A percentile compares a stretch with the other conserved stretches of the same genome.
Evolutionary conservation across 2,329 filamentous ascomycete genomes (phyloP).

Genomic region (Fusarium graminum): DNA sequence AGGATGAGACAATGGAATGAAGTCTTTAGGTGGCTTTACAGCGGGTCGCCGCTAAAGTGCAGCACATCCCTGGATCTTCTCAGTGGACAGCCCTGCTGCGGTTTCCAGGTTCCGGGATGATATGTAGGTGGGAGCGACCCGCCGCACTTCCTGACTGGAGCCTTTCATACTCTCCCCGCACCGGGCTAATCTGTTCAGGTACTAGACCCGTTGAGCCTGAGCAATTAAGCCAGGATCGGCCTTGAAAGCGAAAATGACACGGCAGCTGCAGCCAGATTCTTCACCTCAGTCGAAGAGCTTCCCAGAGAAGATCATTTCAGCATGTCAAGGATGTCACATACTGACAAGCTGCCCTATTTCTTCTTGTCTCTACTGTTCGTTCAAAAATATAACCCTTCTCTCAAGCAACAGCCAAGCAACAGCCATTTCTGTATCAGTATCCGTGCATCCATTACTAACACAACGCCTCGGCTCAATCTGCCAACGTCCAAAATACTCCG

Average conservation of each 20-base stretch:
- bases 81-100: conserved; percentile 20
- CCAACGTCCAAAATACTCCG: not conserved
- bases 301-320: conserved; percentile 28
- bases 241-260: conserved; percentile 39
- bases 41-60: conserved; percentile 24
- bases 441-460: not conserved
- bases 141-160: conserved; percentile 48
- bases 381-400: not conserved
- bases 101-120: not conserved
- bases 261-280: conserved; percentile 25
- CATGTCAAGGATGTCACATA: conserved; percentile 16
- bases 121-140: conserved; percentile 32
- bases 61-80: conserved; percentile 27
- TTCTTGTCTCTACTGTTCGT: not conserved
- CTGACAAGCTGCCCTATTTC: not conserved
- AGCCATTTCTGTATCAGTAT: not conserved
- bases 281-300: conserved; percentile 9
- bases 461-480: conserved; percentile 2
- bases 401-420: no score
- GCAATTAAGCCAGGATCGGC: conserved; percentile 21
- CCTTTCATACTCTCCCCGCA: conserved; percentile 47
- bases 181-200: conserved; percentile 43
- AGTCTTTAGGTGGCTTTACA: conserved; percentile 21
- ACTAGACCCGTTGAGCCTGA: conserved; percentile 34
- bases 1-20: conserved; percentile 19